Evolutionary conservation across 257 asterid species (phyloP).

Genomic region (Capsicum chinense): DNA sequence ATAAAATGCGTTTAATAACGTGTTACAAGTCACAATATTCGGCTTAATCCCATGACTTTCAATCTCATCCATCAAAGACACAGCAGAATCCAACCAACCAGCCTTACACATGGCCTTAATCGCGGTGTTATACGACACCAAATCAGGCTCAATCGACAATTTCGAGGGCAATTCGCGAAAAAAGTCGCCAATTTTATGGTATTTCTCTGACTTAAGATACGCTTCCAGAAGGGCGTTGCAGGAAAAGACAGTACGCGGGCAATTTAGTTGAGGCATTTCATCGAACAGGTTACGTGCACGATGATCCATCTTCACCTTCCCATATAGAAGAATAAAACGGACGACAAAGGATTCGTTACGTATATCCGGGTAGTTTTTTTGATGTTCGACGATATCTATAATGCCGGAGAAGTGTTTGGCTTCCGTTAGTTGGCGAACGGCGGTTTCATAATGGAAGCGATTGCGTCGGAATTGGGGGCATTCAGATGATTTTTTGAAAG

Average conservation of each 20-base stretch:
- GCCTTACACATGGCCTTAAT: slow-evolving; percentile 45
- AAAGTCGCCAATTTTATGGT: slow-evolving; percentile 37
- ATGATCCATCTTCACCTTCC: slow-evolving; percentile 49
- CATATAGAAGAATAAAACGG: slow-evolving; percentile 49
- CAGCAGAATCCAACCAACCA: slow-evolving; percentile 51
- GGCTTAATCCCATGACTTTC: slow-evolving; percentile 42
- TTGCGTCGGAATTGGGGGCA: slow-evolving; percentile 35
- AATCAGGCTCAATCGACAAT: slow-evolving; percentile 49
- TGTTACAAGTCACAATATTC: slow-evolving; percentile 39
- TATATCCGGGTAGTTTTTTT: slow-evolving; percentile 42
- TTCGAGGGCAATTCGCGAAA: slow-evolving; percentile 47
- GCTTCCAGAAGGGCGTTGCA: slow-evolving; percentile 59
- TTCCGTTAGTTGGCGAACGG: slow-evolving; percentile 37
- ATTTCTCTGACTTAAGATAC: slow-evolving; percentile 39
- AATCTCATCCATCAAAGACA: slow-evolving; percentile 49
- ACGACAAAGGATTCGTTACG: slow-evolving; percentile 36
- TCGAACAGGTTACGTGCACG: slow-evolving; percentile 59
- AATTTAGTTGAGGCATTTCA: slow-evolving; percentile 57
- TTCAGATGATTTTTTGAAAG: slow-evolving; percentile 37
- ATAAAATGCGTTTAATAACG: slow-evolving; percentile 42
- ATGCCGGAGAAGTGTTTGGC: slow-evolving; percentile 35
- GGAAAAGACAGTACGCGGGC: slow-evolving; percentile 51
- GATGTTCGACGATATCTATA: slow-evolving; percentile 45
- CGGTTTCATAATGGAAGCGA: slow-evolving; percentile 5
- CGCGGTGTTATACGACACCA: slow-evolving; percentile 45